Evolutionary conservation across 164 flowering plant genomes (phyloP), one percentile per base, ranked within the genome.

Genomic region (Taxillus chinensis): DNA sequence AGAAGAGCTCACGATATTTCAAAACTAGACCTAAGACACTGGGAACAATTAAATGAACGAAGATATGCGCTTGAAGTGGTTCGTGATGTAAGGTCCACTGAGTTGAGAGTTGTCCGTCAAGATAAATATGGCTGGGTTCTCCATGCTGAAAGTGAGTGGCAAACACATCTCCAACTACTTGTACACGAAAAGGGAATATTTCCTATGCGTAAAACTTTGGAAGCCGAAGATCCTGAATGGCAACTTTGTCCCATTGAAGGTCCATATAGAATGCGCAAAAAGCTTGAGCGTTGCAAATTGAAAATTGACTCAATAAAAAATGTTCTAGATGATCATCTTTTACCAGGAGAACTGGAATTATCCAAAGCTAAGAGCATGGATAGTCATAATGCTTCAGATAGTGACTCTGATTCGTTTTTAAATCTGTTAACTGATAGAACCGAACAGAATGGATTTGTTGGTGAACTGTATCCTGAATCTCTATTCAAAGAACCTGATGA

Each of bases 141-240:
- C n/a, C 98, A 95, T 82, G 99, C 99, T 68, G 99, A 95, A 76
- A 95, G 99, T 69, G 96, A 87, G 72, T 91, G 99, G 99, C 96
- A 87, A 71, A 74, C 79, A 51, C 96, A 81, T 78, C 96, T 95
- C 61, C 96, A 95, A 62, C 95, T 89, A 68, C 98, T 95, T 75
- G 92, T 91, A 16, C 99, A 95, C 64, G 99, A 91, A 74, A 78
- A 96, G 39, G 98, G 98, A 64, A 80, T 95, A 68, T 87, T 91
- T 58, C 95, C 96, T 27, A 64, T 83, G 64, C 67, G 71, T 2
- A 86, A 73, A 61, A 69, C 83, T 38, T 60, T 77, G 16, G 62
- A 39, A 13, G 58, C 61, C 50, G 81, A 77, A 66, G 96, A 87
- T 69, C 86, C 82, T 61, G 96, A 89, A 57, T 91, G 96, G 98